Evolutionary conservation across 768 basidiomycete species (phyloP).

Genomic region (Holtermanniella nyarrowii): DNA sequence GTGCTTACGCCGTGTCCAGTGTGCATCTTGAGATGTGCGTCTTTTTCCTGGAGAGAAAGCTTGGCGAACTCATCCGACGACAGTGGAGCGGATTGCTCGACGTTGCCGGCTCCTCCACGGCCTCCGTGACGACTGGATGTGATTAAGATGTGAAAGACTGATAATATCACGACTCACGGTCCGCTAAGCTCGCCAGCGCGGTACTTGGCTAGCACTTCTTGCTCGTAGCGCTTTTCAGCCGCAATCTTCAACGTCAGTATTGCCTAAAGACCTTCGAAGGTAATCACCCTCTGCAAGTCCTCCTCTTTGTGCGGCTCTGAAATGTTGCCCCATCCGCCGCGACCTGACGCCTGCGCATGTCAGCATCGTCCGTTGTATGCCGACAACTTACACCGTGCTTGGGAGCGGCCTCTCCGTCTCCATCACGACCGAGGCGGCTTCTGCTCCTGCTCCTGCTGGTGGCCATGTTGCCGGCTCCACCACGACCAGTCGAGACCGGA

Average conservation of each 20-base stretch:
- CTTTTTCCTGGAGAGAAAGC: slow-evolving; percentile 32
- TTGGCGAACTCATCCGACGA: slow-evolving; percentile 10
- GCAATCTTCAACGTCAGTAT: slow-evolving; percentile 12
- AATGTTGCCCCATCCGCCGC: slow-evolving; percentile 39
- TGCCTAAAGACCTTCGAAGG: not conserved
- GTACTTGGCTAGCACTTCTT: slow-evolving; percentile 22
- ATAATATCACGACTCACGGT: slow-evolving; percentile 24
- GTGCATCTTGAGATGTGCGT: slow-evolving; percentile 26
- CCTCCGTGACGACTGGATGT: slow-evolving; percentile 12
- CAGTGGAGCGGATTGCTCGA: slow-evolving; percentile 15
- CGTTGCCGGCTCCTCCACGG: slow-evolving; percentile 20
- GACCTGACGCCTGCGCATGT: slow-evolving; percentile 15
- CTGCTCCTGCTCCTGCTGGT: slow-evolving; percentile 19
- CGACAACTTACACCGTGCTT: slow-evolving; percentile 6
- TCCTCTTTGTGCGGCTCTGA: slow-evolving; percentile 14
- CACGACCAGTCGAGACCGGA: slow-evolving; percentile 37
- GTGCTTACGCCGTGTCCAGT: slow-evolving; percentile 10
- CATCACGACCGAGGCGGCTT: slow-evolving; percentile 10
- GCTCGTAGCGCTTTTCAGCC: slow-evolving; percentile 25
- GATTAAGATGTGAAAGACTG: no score
- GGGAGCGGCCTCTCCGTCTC: slow-evolving; percentile 2
- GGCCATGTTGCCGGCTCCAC: slow-evolving; percentile 39
- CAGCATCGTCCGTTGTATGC: slow-evolving; percentile 6
- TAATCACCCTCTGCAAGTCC: slow-evolving; percentile 26
- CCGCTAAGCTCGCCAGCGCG: slow-evolving; percentile 16